Percentiles rank a stretch among this genome's conserved stretches.
These are phyloP conservation scores for Cocos nucifera DNA, from an alignment of 176 grass and related monocot genomes.

Conservation along the genomic window DNA sequence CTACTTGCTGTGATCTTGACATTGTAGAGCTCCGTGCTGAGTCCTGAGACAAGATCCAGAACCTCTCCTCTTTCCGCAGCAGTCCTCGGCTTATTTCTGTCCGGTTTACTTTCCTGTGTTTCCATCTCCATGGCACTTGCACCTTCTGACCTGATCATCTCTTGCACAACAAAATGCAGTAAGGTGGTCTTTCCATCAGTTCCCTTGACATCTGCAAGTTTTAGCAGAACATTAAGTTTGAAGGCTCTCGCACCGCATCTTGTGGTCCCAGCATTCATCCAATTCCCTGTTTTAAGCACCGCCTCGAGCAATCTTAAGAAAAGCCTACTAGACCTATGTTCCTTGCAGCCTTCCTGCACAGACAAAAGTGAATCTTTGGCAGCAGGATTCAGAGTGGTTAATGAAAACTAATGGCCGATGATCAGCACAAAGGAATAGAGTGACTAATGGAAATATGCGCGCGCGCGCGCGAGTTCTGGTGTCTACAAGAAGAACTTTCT, in stretches of 20 bases:
- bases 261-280: conserved; percentile 85
- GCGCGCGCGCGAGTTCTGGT: conserved; percentile 23
- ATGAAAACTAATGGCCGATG: too few relatives aligned
- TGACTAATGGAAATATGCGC: background rate
- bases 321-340: conserved; percentile 82
- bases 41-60: conserved; percentile 52
- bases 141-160: conserved; percentile 53
- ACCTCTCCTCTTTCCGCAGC: conserved; percentile 19
- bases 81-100: background rate
- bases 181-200: conserved; percentile 79
- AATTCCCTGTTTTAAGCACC: too few relatives aligned
- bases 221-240: conserved; percentile 81
- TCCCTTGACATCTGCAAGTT: conserved; percentile 93
- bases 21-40: conserved; percentile 62
- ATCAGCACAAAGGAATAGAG: too few relatives aligned
- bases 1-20: conserved; percentile 69
- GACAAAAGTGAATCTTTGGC: too few relatives aligned
- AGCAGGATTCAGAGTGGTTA: too few relatives aligned
- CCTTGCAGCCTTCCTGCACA: conserved; percentile 63
- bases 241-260: conserved; percentile 76
- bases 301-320: too few relatives aligned
- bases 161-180: conserved; percentile 88
- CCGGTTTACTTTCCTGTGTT: background rate
- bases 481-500: conserved; percentile 52
- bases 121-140: background rate